Percentiles rank a stretch among this genome's conserved stretches.
These are phyloP conservation scores for Silene coronaria DNA, from an alignment of 179 eudicot species.

Conservation along the genomic window DNA sequence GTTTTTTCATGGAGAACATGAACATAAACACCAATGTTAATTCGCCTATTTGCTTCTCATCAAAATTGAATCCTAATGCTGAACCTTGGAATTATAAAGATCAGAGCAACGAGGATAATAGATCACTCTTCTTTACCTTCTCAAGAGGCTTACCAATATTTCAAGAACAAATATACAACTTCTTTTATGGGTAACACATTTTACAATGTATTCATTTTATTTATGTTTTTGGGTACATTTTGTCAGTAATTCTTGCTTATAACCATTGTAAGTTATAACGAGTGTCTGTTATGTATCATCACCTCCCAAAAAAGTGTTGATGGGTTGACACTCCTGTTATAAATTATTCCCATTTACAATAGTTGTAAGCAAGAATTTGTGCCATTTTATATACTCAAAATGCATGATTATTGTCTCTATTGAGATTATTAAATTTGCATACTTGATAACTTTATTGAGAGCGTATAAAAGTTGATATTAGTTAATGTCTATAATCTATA, in stretches of 20 bases:
- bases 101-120: background rate
- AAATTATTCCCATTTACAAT: too few species aligned
- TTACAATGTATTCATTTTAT: background rate
- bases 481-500: too few species aligned
- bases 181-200: constrained; percentile 12
- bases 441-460: too few species aligned
- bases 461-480: too few species aligned
- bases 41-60: background rate
- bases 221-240: background rate
- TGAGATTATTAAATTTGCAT: too few species aligned
- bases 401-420: too few species aligned
- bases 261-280: background rate
- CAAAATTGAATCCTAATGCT: constrained; percentile 17
- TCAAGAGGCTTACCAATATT: constrained; percentile 19
- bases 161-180: background rate
- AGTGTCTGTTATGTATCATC: too few species aligned
- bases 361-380: too few species aligned
- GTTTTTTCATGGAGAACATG: background rate
- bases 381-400: too few species aligned
- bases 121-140: constrained; percentile 21
- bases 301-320: too few species aligned
- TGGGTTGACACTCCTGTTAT: too few species aligned
- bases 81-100: constrained; percentile 15
- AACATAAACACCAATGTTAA: background rate
- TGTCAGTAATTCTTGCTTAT: background rate